These are phyloP conservation scores for Russula sp. DNA, from an alignment of 768 basidiomycete species.

Conservation along the genomic window DNA sequence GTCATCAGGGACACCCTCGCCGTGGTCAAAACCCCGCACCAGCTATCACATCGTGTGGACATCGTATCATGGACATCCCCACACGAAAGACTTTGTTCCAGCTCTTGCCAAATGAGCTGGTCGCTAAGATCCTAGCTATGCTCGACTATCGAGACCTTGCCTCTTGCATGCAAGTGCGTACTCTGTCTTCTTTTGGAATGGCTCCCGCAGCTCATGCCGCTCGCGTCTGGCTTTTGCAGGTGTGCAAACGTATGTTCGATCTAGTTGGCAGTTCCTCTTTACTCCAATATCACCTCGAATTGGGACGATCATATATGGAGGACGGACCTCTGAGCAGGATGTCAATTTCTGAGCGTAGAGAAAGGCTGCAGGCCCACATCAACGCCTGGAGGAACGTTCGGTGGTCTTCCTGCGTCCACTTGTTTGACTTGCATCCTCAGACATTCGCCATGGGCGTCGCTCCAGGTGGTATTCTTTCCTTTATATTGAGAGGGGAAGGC, in stretches of 20 bases:
- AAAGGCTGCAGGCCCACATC: not conserved
- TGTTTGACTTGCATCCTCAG: not conserved
- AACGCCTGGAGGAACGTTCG: not conserved
- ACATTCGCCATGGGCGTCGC: not conserved
- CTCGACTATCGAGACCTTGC: conserved; percentile 3
- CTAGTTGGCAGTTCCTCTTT: not conserved
- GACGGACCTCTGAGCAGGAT: not conserved
- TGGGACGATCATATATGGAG: not conserved
- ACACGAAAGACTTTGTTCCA: not conserved
- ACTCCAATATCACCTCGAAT: conserved; percentile 7
- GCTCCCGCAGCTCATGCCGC: not conserved
- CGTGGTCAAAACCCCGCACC: not conserved
- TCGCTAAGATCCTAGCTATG: not conserved
- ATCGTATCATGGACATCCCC: not conserved
- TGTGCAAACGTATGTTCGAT: not conserved
- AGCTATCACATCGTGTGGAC: not conserved
- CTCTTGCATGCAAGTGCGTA: conserved; percentile 1
- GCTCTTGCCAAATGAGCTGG: conserved; percentile 1
- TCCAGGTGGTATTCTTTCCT: conserved; percentile 3
- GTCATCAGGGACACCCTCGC: not conserved
- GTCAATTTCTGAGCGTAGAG: conserved; percentile 3
- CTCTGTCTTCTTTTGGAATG: not conserved
- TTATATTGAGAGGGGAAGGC: not conserved
- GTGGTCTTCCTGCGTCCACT: not conserved
- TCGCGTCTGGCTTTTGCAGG: not conserved